Evolutionary conservation across 2,329 filamentous ascomycete species (phyloP), one percentile per base, ranked within the genome.

Genomic region (Paecilomyces niveus): DNA sequence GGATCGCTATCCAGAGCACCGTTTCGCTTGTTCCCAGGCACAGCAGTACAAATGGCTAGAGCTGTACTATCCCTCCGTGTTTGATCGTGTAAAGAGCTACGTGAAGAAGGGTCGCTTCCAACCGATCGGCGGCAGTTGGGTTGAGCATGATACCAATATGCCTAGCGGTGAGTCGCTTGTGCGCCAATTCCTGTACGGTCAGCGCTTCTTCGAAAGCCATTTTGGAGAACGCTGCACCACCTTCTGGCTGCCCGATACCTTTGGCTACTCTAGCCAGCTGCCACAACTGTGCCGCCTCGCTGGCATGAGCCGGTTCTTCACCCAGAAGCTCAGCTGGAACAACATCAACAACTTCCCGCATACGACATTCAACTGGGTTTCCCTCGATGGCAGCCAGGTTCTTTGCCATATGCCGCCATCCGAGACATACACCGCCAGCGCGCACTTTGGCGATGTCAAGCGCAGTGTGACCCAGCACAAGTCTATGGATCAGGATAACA

Each of bases 301-400:
- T n/a, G 93, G 92, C 21, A 97, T 99, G 94, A 89, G 85, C 59
- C 86, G 93, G 33, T 99, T 99, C 80, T 89, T 99, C 69, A 99
- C 94, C 0, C 94, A 99, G 75, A 99, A 99, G 78, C 81, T 99
- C 60, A 97, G 93, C 80, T 99, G 94, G 94, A 97, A 97, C 80
- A 97, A 97, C 73, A 97, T 97, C 82, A 97, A 97, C 78, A 96
- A 89, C 70, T 99, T 97, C 77, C 94, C 94, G 0, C 94, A 97
- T 71, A 97, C 94, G 5, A 97, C 94, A 0, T 99, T 99, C 81
- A 96, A 96, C 75, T 99, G 94, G 94, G 92, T 99, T 32, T 86
- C 92, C 11, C 84, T 97, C 13, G 94, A 99, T 72, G 93, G 94
- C 59, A 96, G 90, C 69, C 94, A 97, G 70, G 94, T 99, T 64